A percentile compares a stretch with the other conserved stretches of the same genome.
These are phyloP conservation scores for Cryptococcus depauperatus DNA, from an alignment of 1,284 basidiomycete genomes.

Conservation along the genomic window DNA sequence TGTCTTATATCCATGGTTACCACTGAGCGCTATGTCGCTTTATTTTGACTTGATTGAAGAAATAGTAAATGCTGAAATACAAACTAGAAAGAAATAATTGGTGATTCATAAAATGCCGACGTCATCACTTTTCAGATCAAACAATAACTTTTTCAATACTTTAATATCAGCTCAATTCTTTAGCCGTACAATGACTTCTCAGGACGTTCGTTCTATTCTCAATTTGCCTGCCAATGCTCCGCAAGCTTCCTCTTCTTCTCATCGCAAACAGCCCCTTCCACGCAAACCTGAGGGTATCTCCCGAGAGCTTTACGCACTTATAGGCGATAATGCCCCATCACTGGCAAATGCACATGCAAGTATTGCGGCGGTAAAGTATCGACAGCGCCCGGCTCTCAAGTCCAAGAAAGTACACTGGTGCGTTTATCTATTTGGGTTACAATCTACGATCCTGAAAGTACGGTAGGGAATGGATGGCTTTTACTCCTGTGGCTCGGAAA, in stretches of 20 bases:
- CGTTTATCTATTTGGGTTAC: conserved; percentile 36
- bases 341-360: conserved; percentile 49
- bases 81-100: too few species aligned
- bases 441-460: neutral
- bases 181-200: conserved; percentile 53
- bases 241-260: conserved; percentile 22
- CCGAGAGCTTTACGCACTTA: conserved; percentile 84
- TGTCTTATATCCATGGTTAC: conserved; percentile 50
- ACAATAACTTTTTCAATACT: neutral
- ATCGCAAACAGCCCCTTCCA: conserved; percentile 22
- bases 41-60: too few species aligned
- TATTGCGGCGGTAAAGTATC: conserved; percentile 58
- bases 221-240: conserved; percentile 49
- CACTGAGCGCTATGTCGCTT: too few species aligned
- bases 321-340: conserved; percentile 82
- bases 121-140: neutral
- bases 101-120: neutral
- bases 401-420: conserved; percentile 52
- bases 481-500: conserved; percentile 47
- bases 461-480: conserved; percentile 64
- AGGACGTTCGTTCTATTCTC: conserved; percentile 70
- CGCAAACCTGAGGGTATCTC: conserved; percentile 81
- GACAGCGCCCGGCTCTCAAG: conserved; percentile 59
- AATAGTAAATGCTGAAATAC: too few species aligned
- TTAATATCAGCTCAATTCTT: neutral